Base-by-base conservation (phyloP, 441 rosid genomes). In the Corymbia calophylla region DNA sequence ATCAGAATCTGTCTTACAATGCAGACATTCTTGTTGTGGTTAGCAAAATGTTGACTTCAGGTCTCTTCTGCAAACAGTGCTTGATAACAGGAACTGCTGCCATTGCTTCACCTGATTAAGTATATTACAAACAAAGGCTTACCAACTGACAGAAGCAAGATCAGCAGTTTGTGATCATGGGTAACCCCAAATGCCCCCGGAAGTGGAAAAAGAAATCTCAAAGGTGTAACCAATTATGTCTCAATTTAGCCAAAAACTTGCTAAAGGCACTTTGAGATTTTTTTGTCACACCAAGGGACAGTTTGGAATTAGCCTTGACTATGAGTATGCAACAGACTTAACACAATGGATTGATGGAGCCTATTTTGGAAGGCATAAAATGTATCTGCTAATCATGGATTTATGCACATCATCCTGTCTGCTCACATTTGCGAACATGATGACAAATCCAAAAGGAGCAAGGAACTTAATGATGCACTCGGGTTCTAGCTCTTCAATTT, bases 81-180 rank as follows among this genome's bases (percentile, higher is more conserved):
- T 91, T 95, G 87, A 98, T 95, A 60, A 98, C 96, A 4, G 99
- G 99, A 94, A 98, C 94, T 25, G 96, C 96, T 68, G 97, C 99
- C 97, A 98, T 96, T 91, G 99, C 99, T 93, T 98, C 99, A 89
- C 99, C 99, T 96, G 87, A 23, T 88, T 29, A 81, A 77, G n/a
- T 77, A 44, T 89, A 86, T 53, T 47, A 8, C 62, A 39, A 55
- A 21, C 48, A 29, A 51, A 47, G 39, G 62, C 68, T 56, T 35
- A 32, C 70, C 44, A 19, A 85, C 39, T 66, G 54, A 53, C 35
- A 68, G 89, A 32, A 88, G 60, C 80, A 68, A 15, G 49, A 14
- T 25, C 53, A 39, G 55, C 23, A 87, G 10, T 18, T 58, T 44
- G 48, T 15, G 88, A 56, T 53, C 32, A 27, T 19, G 29, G 29